These are phyloP conservation scores for Kazachstania africana DNA, from an alignment of 805 yeast genomes.

Conservation along the genomic window DNA sequence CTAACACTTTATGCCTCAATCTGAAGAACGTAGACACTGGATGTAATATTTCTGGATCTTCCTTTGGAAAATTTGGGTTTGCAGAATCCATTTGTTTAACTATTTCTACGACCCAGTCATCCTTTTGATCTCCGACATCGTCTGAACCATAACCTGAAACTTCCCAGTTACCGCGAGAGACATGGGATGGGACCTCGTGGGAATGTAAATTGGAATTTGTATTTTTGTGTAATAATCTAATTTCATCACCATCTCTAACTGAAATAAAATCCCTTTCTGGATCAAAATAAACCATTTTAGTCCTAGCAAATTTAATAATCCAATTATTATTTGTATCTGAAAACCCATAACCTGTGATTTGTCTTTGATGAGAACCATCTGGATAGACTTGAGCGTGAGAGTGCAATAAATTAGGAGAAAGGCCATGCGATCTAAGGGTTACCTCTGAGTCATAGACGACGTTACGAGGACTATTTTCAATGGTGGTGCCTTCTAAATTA, in stretches of 20 bases:
- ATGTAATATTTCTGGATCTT: slow-evolving; percentile 46
- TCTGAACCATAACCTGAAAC: slow-evolving; percentile 66
- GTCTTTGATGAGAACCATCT: slow-evolving; percentile 68
- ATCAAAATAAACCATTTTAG: background rate
- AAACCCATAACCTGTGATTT: slow-evolving; percentile 67
- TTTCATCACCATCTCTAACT: slow-evolving; percentile 45
- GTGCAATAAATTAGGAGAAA: slow-evolving; percentile 63
- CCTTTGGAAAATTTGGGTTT: slow-evolving; percentile 23
- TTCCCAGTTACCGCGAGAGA: slow-evolving; percentile 42
- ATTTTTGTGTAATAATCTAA: slow-evolving; percentile 50
- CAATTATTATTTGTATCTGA: slow-evolving; percentile 67
- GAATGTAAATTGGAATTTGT: slow-evolving; percentile 64
- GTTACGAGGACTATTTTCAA: slow-evolving; percentile 60
- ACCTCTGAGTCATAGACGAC: slow-evolving; percentile 41
- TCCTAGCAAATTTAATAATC: slow-evolving; percentile 40
- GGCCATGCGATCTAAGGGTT: slow-evolving; percentile 50
- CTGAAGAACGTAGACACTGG: slow-evolving; percentile 80
- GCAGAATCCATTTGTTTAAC: slow-evolving; percentile 41
- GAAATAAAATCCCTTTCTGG: slow-evolving; percentile 7
- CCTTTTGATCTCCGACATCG: slow-evolving; percentile 56
- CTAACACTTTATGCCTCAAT: slow-evolving; percentile 51
- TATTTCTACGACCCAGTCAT: slow-evolving; percentile 68
- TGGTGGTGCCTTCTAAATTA: slow-evolving; percentile 56
- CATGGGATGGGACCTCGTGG: slow-evolving; percentile 54
- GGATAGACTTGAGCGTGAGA: slow-evolving; percentile 67